Conservation (phyloP, 2,329 filamentous ascomycete genomes). For the Cladophialophora immunda region DNA sequence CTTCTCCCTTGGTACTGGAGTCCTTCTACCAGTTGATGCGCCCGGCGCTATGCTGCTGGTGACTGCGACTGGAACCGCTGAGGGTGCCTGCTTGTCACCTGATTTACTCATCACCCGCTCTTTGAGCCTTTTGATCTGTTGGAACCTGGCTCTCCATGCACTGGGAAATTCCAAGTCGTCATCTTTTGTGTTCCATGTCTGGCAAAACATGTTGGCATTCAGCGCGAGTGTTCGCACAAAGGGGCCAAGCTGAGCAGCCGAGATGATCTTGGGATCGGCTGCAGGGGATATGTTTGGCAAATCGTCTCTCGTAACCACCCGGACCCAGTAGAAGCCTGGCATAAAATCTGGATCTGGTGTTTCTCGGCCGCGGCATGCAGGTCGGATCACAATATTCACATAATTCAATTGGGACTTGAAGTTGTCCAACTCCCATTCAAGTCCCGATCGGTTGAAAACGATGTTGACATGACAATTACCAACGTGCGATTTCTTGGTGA, state of each 20-base stretch:
- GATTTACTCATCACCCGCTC: constrained; percentile 57
- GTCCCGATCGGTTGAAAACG: constrained; percentile 95
- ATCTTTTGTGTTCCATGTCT: constrained; percentile 74
- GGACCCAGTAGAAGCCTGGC: constrained; percentile 80
- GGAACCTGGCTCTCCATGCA: constrained; percentile 86
- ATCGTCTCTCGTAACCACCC: constrained; percentile 84
- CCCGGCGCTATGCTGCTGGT: constrained; percentile 12
- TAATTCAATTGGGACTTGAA: constrained; percentile 97
- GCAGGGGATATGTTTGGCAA: constrained; percentile 94
- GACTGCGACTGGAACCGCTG: constrained; percentile 5
- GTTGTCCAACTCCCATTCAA: constrained; percentile 86
- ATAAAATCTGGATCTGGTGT: constrained; percentile 44
- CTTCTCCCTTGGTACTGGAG: constrained; percentile 33
- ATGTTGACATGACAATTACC: constrained; percentile 99
- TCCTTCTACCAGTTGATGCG: constrained; percentile 29
- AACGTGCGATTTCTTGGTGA: constrained; percentile 91
- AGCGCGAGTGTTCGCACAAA: constrained; percentile 90
- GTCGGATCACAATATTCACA: constrained; percentile 94
- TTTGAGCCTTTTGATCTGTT: constrained; percentile 82
- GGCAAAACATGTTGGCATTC: constrained; percentile 91
- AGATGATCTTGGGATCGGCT: constrained; percentile 87
- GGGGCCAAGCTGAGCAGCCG: constrained; percentile 78
- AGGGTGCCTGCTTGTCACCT: constrained; percentile 26
- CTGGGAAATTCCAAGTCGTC: constrained; percentile 83
- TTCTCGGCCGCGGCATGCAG: constrained; percentile 63